Percentiles rank a stretch among this genome's conserved stretches.
These are phyloP conservation scores for Delonix regia DNA, from an alignment of 306 rosid species.

Conservation along the genomic window DNA sequence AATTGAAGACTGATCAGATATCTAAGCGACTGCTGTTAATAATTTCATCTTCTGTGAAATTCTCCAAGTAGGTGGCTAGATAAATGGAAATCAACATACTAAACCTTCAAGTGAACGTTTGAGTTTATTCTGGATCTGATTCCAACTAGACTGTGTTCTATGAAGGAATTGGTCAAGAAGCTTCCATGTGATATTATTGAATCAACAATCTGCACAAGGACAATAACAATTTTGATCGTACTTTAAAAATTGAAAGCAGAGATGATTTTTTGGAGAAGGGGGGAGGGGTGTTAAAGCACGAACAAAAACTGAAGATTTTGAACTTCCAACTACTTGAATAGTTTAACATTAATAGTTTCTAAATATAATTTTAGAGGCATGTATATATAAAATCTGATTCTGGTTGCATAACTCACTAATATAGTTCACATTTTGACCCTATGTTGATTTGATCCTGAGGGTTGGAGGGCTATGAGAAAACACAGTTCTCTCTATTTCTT, in stretches of 20 bases:
- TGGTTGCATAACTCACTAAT: neutral
- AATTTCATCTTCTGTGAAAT: neutral
- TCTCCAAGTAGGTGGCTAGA: neutral
- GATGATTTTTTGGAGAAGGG: neutral
- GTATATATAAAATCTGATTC: too few species aligned
- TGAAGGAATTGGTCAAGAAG: conserved; percentile 64
- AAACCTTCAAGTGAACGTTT: conserved; percentile 66
- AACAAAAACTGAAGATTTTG: neutral
- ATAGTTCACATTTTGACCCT: too few species aligned
- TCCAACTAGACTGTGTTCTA: conserved; percentile 76
- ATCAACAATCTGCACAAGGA: conserved; percentile 65
- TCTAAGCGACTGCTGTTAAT: conserved; percentile 1
- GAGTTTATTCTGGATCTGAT: conserved; percentile 73
- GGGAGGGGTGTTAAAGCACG: neutral
- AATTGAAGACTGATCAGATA: neutral
- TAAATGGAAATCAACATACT: conserved; percentile 30
- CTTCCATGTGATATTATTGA: conserved; percentile 83
- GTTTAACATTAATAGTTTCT: neutral
- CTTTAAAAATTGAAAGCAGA: neutral
- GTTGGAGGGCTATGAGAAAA: neutral
- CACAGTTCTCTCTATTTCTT: neutral
- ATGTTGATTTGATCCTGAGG: neutral
- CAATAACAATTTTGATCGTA: neutral
- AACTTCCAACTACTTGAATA: neutral
- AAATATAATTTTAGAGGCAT: neutral